phyloP scores from a whole-genome alignment of 768 basidiomycete genomes.

The Pleurotus cornucopiae region DNA sequence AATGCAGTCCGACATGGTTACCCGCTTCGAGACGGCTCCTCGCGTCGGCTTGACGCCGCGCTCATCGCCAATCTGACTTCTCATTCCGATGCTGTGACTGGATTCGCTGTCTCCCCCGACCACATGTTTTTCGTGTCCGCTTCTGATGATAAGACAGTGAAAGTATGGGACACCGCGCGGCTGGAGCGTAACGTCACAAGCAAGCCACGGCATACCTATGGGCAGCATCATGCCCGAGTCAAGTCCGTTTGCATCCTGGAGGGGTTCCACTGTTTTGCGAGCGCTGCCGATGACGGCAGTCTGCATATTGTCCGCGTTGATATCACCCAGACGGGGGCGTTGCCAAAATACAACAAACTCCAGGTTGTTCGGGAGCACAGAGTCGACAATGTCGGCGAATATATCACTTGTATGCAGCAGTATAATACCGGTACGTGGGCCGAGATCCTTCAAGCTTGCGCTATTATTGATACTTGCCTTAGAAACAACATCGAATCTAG shows the following conservation, averaged over 20 bases:
- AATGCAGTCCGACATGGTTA: constrained; percentile 69
- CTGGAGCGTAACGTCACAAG: constrained; percentile 92
- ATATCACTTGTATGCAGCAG: constrained; percentile 81
- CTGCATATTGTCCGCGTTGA: constrained; percentile 83
- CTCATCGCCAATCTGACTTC: constrained; percentile 83
- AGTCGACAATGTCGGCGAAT: constrained; percentile 69
- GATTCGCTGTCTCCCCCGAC: constrained; percentile 86
- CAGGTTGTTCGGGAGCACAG: constrained; percentile 80
- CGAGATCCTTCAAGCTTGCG: neutral
- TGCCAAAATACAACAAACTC: constrained; percentile 82
- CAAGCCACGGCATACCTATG: constrained; percentile 70
- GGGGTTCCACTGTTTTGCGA: constrained; percentile 83
- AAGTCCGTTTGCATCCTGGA: constrained; percentile 79
- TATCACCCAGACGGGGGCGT: constrained; percentile 54
- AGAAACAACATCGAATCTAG: constrained; percentile 75
- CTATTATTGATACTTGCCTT: neutral
- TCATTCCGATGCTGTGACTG: constrained; percentile 76
- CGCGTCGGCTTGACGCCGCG: constrained; percentile 66
- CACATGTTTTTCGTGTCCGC: constrained; percentile 93
- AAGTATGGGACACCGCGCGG: constrained; percentile 90
- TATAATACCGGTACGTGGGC: constrained; percentile 64
- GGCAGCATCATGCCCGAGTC: constrained; percentile 66
- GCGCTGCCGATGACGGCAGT: constrained; percentile 81
- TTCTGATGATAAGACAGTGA: constrained; percentile 91
- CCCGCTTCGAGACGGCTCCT: constrained; percentile 56